Evolutionary conservation across 345 rosid genomes (phyloP), one percentile per base, ranked within the genome.

Genomic region (Eucalyptus sp.): DNA sequence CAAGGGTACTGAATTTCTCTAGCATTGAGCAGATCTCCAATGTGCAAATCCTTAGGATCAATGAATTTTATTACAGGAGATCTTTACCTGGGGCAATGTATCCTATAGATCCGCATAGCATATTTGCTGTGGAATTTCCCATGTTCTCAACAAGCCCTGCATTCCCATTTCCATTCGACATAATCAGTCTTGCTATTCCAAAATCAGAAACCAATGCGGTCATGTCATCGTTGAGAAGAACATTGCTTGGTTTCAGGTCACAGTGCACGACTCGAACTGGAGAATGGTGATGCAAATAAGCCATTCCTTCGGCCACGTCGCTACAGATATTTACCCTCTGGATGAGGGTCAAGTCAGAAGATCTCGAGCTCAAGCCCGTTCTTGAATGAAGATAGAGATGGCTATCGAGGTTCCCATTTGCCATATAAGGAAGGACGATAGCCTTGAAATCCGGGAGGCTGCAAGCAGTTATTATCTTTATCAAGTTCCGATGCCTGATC

Each of bases 141-240:
- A 92, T 87, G 80, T 91, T 92, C 88, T 95, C 95, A 14, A 87
- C 87, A n/a, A 43, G 60, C 20, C 89, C 91, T 33, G 86, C 87
- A 87, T 88, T 91, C 76, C 94, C 94, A 20, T 86, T 90, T 8
- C 87, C 95, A 13, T 46, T 90, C 22, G 93, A 89, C 90, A 86
- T 91, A 50, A 93, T 90, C 87, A 95, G 79, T 86, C 94, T 92
- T 31, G 95, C 94, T 46, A 93, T 93, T 87, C 96, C 96, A 31
- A 95, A 95, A 89, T 95, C 94, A 12, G 94, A 94, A 88, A 95
- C 95, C 87, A 94, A 86, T 62, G 95, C 95, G 8, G 95, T 95
- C 96, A 94, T 95, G 84, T 95, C 95, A 49, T 94, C 94, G 7
- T 92, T 93, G 86, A 95, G 96, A 92, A 95, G 95, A 91, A 95